phyloP scores from a whole-genome alignment of 2,329 filamentous ascomycete species.

The Aspergillus sp. region DNA sequence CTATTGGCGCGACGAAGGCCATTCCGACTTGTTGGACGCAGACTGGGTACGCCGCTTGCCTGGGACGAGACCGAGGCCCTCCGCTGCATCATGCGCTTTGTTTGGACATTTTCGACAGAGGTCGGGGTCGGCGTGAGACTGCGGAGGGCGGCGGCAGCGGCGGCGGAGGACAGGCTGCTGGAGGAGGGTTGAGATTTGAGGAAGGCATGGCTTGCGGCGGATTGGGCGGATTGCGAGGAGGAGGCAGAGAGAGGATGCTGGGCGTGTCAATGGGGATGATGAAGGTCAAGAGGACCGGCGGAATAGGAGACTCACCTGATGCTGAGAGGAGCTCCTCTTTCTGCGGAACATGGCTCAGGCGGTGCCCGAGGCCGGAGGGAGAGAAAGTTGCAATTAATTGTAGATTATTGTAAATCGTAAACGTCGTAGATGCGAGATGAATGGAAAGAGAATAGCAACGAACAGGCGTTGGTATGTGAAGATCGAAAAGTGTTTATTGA shows the following conservation, averaged over 20 bases:
- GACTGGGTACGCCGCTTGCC: conserved; percentile 50
- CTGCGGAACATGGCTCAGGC: conserved; percentile 41
- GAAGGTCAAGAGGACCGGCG: background rate
- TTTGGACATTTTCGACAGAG: conserved; percentile 78
- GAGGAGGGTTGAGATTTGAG: conserved; percentile 65
- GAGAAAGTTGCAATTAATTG: conserved; percentile 1
- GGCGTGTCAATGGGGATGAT: conserved; percentile 5
- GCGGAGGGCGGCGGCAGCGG: conserved; percentile 81
- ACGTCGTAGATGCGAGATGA: background rate
- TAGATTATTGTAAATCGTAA: background rate
- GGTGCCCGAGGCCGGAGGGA: conserved; percentile 9
- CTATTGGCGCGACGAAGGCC: conserved; percentile 67
- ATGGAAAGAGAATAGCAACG: conserved; percentile 6
- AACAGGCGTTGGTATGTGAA: conserved; percentile 4
- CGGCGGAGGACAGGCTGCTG: conserved; percentile 74
- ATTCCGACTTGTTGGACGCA: conserved; percentile 40
- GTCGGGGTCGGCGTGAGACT: conserved; percentile 76
- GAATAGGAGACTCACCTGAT: conserved; percentile 29
- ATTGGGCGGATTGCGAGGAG: conserved; percentile 72
- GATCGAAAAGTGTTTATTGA: background rate
- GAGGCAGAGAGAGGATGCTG: conserved; percentile 63
- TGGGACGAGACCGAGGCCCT: conserved; percentile 71
- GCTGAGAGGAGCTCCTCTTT: conserved; percentile 47
- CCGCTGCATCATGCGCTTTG: conserved; percentile 78
- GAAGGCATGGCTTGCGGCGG: conserved; percentile 80